Conservation (phyloP, 176 grass and related monocot species). For the Eragrostis curvula region DNA sequence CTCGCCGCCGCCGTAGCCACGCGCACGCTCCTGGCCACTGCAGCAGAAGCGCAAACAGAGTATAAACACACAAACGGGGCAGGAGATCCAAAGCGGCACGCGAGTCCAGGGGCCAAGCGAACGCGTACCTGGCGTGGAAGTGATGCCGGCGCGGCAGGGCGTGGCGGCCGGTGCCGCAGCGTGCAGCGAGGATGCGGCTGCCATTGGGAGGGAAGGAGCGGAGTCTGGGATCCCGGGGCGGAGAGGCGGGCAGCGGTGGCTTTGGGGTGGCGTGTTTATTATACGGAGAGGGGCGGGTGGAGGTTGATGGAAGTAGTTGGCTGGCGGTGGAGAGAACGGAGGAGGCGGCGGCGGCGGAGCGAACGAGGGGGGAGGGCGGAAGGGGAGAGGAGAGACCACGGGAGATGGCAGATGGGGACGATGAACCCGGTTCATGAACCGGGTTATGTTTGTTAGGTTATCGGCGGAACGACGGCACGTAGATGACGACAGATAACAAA, state of each 20-base stretch:
- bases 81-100: not conserved
- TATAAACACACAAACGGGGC: not conserved
- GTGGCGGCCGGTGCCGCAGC: slow-evolving; percentile 32
- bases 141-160: not conserved
- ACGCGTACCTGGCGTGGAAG: slow-evolving; percentile 11
- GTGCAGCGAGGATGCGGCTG: slow-evolving; percentile 51
- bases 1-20: slow-evolving; percentile 11
- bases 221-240: slow-evolving; percentile 5
- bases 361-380: slow-evolving; percentile 34
- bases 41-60: slow-evolving; percentile 8
- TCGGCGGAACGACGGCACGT: too few species aligned
- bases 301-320: slow-evolving; percentile 16
- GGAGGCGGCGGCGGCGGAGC: slow-evolving; percentile 49
- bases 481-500: too few species aligned
- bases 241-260: not conserved
- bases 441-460: too few species aligned
- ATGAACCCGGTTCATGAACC: too few species aligned
- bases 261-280: not conserved
- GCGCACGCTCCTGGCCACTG: slow-evolving; percentile 37
- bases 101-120: too few species aligned
- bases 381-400: slow-evolving; percentile 8
- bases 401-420: not conserved
- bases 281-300: slow-evolving; percentile 6
- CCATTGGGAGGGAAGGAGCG: slow-evolving; percentile 19
- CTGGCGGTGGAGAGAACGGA: slow-evolving; percentile 39